Base-by-base conservation (phyloP, 495 filamentous ascomycete species). In the Neurospora sp. region DNA sequence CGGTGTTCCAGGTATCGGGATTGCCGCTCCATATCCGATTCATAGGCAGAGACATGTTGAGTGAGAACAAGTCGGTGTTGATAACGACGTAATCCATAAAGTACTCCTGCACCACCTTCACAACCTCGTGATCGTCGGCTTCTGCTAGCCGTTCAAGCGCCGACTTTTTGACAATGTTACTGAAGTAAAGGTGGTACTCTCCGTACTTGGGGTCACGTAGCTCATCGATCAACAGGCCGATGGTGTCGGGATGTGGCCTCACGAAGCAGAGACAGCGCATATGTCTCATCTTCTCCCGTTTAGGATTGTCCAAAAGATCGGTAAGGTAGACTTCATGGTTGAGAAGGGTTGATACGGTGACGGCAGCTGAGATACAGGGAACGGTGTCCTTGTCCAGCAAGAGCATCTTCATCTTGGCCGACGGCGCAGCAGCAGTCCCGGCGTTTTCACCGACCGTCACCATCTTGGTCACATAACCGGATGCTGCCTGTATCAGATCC, bases 311-410 rank as follows among this genome's bases (percentile, higher is more conserved):
- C 59, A 99, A 82, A 71, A 96, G 93, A 81, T 99, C 96, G 71
- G 95, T 97, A 70, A 99, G 93, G 82, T 97, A 99, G 74, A 99
- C 93, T 83, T 98, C 94, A 79, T 98, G 94, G 79, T 93, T 97
- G 72, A 99, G 90, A n/a, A 99, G 87, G 44, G 93, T 88, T 53
- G 96, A 98, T 78, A 98, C 96, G 0, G 96, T 98, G 73, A 96
- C 95, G 72, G 96, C 94, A 20, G 94, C 94, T 31, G 96, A 98
- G 40, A 97, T 88, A 75, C 97, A 96, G 42, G 93, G 87, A 22
- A 98, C 92, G 79, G 96, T 99, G 83, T 98, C 96, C 82, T 89
- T 91, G 82, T 99, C 96, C 71, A 99, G 86, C 76, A 99, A 87
- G 71, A 99, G 85, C 77, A 98, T 95, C 90, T 99, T 99, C 96